Evolutionary conservation across 345 rosid species (phyloP), one percentile per base, ranked within the genome.

Genomic region (Ricinus communis): DNA sequence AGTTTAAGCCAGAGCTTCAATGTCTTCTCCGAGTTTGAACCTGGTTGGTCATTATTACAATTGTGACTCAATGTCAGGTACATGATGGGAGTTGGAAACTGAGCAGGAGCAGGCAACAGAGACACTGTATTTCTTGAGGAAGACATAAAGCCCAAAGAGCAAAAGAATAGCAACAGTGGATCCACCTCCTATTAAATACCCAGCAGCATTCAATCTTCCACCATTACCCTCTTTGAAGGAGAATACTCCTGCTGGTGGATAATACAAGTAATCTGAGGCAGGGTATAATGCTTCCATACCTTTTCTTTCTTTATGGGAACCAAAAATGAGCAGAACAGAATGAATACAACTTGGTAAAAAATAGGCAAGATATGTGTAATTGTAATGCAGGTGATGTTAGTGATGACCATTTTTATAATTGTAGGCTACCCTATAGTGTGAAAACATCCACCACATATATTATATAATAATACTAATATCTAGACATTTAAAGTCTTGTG

Each of bases 231-330:
- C 56, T n/a, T n/a, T 3, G 56, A 51, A 47, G 69, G 41, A 27
- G 27, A 49, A 36, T 8, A 46, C 55, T 1, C 33, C 68, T 16
- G 55, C 40, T 45, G 68, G 55, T 18, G 62, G 62, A 19, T 57
- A 30, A 8, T 33, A 60, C 43, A 13, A 61, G 65, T 61, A 36
- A 38, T 45, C 68, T 64, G 68, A 45, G 5, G 52, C 31, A 16
- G 62, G 71, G 46, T 54, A 68, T 8, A 68, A 25, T 8, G 71
- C 71, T 36, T 67, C 71, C 71, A 67, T 67, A 3, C 6, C 38
- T 6, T 33, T 33, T 33, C 6, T 33, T 6, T 33, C 6, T 33
- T 33, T 33, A 33, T 33, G 6, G 2, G 38, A 33, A 33, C 38
- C n/a, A n/a, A n/a, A n/a, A n/a, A n/a, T n/a, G 38, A 33, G 6